Evolutionary conservation across 2,329 filamentous ascomycete genomes (phyloP).

Genomic region (Graphilbum fragrans): DNA sequence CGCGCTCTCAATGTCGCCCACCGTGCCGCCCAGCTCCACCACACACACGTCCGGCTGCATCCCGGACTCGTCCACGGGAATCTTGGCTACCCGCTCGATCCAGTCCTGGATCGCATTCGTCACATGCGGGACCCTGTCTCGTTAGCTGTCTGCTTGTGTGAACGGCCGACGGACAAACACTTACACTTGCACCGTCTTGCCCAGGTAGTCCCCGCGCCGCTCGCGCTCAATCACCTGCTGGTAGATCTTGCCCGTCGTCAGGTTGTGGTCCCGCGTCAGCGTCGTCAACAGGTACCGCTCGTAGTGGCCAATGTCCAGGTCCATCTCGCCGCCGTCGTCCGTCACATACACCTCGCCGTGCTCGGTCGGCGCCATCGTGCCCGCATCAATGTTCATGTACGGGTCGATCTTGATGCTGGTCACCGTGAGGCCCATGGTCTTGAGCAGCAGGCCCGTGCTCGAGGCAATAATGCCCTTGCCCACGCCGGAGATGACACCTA

Average conservation of each 20-base stretch:
- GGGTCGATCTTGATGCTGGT: constrained; percentile 39
- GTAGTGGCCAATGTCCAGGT: constrained; percentile 46
- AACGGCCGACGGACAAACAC: constrained; percentile 3
- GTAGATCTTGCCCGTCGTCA: constrained; percentile 96
- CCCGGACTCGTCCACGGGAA: constrained; percentile 75
- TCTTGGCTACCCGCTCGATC: constrained; percentile 74
- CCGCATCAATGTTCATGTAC: constrained; percentile 28
- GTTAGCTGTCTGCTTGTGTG: background rate
- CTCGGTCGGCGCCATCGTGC: constrained; percentile 25
- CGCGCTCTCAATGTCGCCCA: constrained; percentile 72
- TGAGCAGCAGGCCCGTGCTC: constrained; percentile 52
- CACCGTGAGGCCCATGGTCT: constrained; percentile 68
- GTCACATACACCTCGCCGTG: constrained; percentile 88
- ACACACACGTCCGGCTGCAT: constrained; percentile 87
- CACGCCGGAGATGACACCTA: constrained; percentile 14
- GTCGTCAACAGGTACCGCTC: constrained; percentile 66
- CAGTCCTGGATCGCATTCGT: constrained; percentile 87
- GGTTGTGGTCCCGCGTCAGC: constrained; percentile 80
- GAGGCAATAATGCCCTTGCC: constrained; percentile 14
- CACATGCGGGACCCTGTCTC: constrained; percentile 60
- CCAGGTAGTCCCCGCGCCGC: constrained; percentile 63
- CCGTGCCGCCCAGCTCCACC: constrained; percentile 52
- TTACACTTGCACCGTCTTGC: constrained; percentile 69
- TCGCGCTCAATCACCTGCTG: constrained; percentile 68
- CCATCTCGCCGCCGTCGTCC: constrained; percentile 62